Evolutionary conservation across 1,139 yeast species (phyloP), one percentile per base, ranked within the genome.

Genomic region (Eremothecium gossypii): DNA sequence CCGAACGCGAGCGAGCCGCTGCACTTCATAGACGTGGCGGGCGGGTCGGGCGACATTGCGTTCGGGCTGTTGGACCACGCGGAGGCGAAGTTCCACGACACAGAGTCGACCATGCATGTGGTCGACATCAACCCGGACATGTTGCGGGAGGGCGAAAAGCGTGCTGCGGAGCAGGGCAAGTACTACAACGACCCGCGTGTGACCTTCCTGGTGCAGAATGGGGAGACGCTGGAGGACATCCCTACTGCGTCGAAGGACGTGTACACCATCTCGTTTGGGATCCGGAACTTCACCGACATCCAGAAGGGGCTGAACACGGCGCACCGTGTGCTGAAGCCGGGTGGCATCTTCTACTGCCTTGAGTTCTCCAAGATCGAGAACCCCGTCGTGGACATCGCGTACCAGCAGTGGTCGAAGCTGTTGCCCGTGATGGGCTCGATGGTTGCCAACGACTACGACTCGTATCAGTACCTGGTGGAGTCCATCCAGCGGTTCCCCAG

Each of bases 41-140:
- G 98, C 45, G 99, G 99, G 28, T 87, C 97, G 11, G 99, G 98
- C 38, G 99, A 91, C 61, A 89, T 91, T 65, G 98, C 98, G 1
- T 87, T 87, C 66, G 93, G 98, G 6, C 73, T 93, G 48, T 69
- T 91, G 49, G 96, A 89, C 55, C 95, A 91, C 61, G 97, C 97
- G 8, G 80, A 83, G 50, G 66, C 71, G 39, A 77, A 79, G 50
- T 86, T 78, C 61, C 81, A 83, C 41, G 99, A 91, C 65, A 71
- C 67, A 39, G 69, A 71, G 49, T 78, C 89, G 30, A 76, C 79
- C 27, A 93, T 91, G 91, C 86, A 91, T 13, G 77, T 91, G 42
- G 95, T 89, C 4, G 99, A 91, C 65, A 91, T 91, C 64, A 91
- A 91, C 60, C 79, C 95, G 2, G 97, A 91, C 60, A 91, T 91